These are phyloP conservation scores for Naganishia sp. DNA, from an alignment of 1,284 basidiomycete species.

Conservation along the genomic window DNA sequence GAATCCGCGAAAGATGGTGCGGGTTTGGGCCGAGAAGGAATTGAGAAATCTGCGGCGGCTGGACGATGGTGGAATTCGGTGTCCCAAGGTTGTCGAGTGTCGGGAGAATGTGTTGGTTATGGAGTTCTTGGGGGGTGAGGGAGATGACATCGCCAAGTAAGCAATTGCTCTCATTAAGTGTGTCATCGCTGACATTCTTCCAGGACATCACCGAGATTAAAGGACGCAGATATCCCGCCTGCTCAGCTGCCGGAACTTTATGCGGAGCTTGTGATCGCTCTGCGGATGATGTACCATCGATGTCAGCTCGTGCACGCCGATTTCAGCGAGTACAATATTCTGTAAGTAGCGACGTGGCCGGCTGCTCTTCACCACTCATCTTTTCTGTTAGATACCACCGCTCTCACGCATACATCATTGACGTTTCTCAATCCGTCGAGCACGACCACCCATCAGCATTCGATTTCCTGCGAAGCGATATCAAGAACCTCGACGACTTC, in stretches of 20 bases:
- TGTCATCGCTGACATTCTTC: conserved; percentile 13
- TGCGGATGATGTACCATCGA: conserved; percentile 81
- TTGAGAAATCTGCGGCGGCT: conserved; percentile 91
- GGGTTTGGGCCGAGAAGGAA: conserved; percentile 99
- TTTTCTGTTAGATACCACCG: conserved; percentile 56
- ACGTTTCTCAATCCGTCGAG: conserved; percentile 97
- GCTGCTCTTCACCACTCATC: not conserved
- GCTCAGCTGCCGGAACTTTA: conserved; percentile 64
- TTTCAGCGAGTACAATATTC: conserved; percentile 96
- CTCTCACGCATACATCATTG: conserved; percentile 85
- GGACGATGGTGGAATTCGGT: conserved; percentile 74
- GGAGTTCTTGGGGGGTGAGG: conserved; percentile 73
- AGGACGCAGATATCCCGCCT: conserved; percentile 69
- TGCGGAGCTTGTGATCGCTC: conserved; percentile 72
- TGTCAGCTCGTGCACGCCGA: conserved; percentile 98
- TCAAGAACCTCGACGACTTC: conserved; percentile 91
- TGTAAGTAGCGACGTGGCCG: conserved; percentile 61
- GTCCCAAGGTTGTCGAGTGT: conserved; percentile 87
- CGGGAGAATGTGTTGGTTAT: conserved; percentile 97
- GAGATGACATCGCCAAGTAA: conserved; percentile 32
- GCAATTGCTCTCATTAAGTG: not conserved
- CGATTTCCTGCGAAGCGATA: conserved; percentile 90
- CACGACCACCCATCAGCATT: conserved; percentile 96
- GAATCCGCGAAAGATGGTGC: conserved; percentile 98
- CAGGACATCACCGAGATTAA: conserved; percentile 86